Conservation (phyloP, 2,329 filamentous ascomycete species). For the Cladophialophora carrionii region DNA sequence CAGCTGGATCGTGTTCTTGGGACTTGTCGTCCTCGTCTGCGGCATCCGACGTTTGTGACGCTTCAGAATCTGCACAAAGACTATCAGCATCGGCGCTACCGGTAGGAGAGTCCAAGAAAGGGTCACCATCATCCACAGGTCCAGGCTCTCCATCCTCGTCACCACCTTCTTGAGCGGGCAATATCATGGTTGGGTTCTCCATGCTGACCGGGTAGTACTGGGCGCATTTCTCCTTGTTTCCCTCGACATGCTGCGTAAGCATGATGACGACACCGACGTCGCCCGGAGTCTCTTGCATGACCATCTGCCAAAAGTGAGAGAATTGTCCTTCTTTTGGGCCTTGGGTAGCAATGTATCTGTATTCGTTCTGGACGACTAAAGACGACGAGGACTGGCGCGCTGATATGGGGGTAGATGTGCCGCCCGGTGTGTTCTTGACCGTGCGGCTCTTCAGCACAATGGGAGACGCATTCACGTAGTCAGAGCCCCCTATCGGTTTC, state of each 20-base stretch:
- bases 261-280: conserved; percentile 85
- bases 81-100: conserved; percentile 38
- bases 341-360: conserved; percentile 79
- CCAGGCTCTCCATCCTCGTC: conserved; percentile 66
- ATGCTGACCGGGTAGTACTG: conserved; percentile 76
- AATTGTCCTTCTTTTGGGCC: conserved; percentile 78
- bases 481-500: conserved; percentile 71
- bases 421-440: conserved; percentile 50
- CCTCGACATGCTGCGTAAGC: conserved; percentile 87
- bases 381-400: neutral
- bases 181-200: conserved; percentile 56
- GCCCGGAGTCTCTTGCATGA: conserved; percentile 72
- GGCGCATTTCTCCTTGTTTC: conserved; percentile 77
- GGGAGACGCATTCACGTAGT: conserved; percentile 83
- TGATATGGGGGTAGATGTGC: conserved; percentile 38
- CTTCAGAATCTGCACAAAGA: conserved; percentile 29
- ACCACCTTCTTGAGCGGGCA: conserved; percentile 40
- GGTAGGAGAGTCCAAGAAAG: conserved; percentile 35
- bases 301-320: conserved; percentile 93
- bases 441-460: conserved; percentile 60
- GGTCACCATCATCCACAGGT: conserved; percentile 58
- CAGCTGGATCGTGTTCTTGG: conserved; percentile 16
- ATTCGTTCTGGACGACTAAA: conserved; percentile 38
- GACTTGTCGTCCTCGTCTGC: conserved; percentile 11
- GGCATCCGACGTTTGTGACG: conserved; percentile 4